Conservation (phyloP, 805 yeast species). For the Dipodascus albidus region DNA sequence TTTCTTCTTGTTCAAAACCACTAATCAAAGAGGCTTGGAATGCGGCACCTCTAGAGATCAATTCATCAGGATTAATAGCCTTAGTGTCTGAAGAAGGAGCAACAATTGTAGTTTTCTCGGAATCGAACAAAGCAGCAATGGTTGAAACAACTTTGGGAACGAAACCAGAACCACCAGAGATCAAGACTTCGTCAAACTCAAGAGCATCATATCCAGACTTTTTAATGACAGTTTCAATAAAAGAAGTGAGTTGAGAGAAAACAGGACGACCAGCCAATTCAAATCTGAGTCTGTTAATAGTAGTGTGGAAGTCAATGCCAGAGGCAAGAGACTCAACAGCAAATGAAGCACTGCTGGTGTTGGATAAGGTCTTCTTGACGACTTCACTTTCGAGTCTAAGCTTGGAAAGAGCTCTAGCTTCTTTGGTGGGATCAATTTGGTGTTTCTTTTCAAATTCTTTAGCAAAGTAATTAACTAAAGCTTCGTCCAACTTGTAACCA, state of each 20-base stretch:
- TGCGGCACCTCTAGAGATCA: slow-evolving; percentile 90
- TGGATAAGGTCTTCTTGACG: slow-evolving; percentile 84
- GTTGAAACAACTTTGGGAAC: slow-evolving; percentile 82
- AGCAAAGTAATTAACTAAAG: slow-evolving; percentile 73
- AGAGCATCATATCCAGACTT: slow-evolving; percentile 79
- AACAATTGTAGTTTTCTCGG: slow-evolving; percentile 48
- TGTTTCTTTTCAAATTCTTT: slow-evolving; percentile 88
- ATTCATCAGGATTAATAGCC: slow-evolving; percentile 79
- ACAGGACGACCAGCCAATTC: slow-evolving; percentile 79
- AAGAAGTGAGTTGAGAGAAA: slow-evolving; percentile 61
- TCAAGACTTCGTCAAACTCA: slow-evolving; percentile 82
- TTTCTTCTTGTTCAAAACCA: slow-evolving; percentile 74
- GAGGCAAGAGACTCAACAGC: slow-evolving; percentile 92
- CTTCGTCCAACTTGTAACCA: slow-evolving; percentile 75
- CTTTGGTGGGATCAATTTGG: slow-evolving; percentile 67
- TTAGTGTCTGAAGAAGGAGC: slow-evolving; percentile 67
- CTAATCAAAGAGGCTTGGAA: slow-evolving; percentile 80
- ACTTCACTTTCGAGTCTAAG: slow-evolving; percentile 70
- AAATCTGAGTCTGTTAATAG: slow-evolving; percentile 87
- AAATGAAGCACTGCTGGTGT: slow-evolving; percentile 77
- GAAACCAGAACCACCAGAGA: slow-evolving; percentile 89
- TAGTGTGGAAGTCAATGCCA: slow-evolving; percentile 86
- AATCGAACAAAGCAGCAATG: slow-evolving; percentile 69
- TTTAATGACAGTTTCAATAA: slow-evolving; percentile 59
- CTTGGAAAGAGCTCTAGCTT: slow-evolving; percentile 80